phyloP scores from a whole-genome alignment of 306 rosid species.

The Castanospermum australe region DNA sequence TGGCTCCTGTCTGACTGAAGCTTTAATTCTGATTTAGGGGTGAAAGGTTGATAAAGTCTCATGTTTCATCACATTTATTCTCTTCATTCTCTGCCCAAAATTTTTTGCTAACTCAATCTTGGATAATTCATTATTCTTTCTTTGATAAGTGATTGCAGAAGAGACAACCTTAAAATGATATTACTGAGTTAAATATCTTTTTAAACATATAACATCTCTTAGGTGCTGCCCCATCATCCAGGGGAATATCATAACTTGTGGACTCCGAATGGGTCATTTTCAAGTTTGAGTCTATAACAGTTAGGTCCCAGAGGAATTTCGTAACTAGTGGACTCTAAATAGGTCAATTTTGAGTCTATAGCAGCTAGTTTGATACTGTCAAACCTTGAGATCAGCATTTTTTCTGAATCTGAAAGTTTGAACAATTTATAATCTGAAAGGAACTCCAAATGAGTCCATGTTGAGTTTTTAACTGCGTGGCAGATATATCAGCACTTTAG shows the following conservation, averaged over 20 bases:
- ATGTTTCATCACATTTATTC: background rate
- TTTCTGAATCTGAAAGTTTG: constrained; percentile 3
- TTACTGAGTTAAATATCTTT: background rate
- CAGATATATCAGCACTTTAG: background rate
- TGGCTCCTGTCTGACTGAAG: background rate
- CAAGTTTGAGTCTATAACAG: too few relatives aligned
- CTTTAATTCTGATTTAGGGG: background rate
- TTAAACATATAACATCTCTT: constrained; percentile 3
- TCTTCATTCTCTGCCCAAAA: background rate
- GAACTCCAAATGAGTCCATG: constrained; percentile 8
- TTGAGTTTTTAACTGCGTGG: background rate
- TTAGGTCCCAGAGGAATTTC: too few relatives aligned
- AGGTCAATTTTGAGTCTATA: too few relatives aligned
- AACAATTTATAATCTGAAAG: background rate
- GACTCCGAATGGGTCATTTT: too few relatives aligned
- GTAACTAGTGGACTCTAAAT: too few relatives aligned
- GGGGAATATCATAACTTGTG: too few relatives aligned
- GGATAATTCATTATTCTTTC: background rate
- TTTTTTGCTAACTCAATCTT: background rate
- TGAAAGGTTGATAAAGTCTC: background rate
- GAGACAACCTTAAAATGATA: constrained; percentile 1
- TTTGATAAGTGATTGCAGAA: background rate
- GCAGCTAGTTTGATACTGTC: background rate
- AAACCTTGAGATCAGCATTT: background rate
- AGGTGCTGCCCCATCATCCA: background rate